Evolutionary conservation across 768 basidiomycete species (phyloP), one percentile per base, ranked within the genome.

Genomic region (Termitomyces sp.): DNA sequence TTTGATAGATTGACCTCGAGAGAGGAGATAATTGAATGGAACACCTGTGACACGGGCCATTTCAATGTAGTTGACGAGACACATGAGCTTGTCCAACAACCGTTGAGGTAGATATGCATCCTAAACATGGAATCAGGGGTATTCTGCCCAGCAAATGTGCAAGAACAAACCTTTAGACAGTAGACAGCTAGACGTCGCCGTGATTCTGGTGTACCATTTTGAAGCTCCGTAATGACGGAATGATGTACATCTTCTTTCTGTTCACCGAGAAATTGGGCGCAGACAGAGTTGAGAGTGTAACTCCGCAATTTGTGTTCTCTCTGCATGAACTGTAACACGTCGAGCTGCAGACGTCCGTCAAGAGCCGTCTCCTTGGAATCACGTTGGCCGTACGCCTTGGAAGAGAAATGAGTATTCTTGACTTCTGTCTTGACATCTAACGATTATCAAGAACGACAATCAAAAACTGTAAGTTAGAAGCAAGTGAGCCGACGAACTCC

Each of bases 41-140:
- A 99, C 95, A n/a, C 97, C 97, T 0, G 97, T 99, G 4, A 99
- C 97, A 69, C 97, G 91, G n/a, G 97, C 82, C 97, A 99, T 98
- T 71, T 99, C 97, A 45, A 85, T 88, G 67, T 97, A 98, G 71
- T 99, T 99, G 71, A 99, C 88, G 66, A 99, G 95, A 61, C 94
- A 98, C 97, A 98, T 98, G 32, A 99, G 79, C 71, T 98, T 99
- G 71, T 98, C 97, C 71, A 99, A 81, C 38, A 98, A 71, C 53
- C 97, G 80, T 72, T 99, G 97, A 0, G 97, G 97, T 25, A 99
- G 85, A 69, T 99, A 99, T 3, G 97, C 96, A 79, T 99, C 97
- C 94, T 97, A 62, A 10, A 54, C 4, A 45, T 46, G 17, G 46
- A 21, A 3, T 50, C 41, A 54, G 17, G 27, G n/a, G 23, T 37